Evolutionary conservation across 202 grass and related monocot genomes (phyloP).

Genomic region (Sporobolus alterniflorus): DNA sequence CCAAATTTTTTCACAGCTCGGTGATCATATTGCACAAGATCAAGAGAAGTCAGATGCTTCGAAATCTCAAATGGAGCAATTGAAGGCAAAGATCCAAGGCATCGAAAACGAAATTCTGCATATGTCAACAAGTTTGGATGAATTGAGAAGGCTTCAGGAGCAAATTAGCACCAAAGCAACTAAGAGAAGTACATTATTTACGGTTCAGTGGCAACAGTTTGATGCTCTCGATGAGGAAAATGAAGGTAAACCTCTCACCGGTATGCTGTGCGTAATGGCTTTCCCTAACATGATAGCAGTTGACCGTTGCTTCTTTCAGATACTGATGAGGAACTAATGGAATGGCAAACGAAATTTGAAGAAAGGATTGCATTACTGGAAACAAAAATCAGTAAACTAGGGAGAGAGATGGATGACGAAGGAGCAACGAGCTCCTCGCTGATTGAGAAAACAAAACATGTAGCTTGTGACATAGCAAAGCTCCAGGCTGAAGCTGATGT

Average conservation of each 20-base stretch:
- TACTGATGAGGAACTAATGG: constrained; percentile 93
- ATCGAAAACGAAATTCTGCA: constrained; percentile 57
- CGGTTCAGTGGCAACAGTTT: constrained; percentile 67
- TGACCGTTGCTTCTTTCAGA: constrained; percentile 58
- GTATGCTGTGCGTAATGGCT: constrained; percentile 14
- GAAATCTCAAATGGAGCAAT: constrained; percentile 88
- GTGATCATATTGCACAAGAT: constrained; percentile 91
- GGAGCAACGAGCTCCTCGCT: constrained; percentile 40
- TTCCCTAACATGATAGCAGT: constrained; percentile 7
- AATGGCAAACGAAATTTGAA: constrained; percentile 98
- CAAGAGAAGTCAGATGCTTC: constrained; percentile 86
- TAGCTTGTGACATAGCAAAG: constrained; percentile 72
- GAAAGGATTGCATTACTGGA: constrained; percentile 80
- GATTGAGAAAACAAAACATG: constrained; percentile 45
- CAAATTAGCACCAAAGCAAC: constrained; percentile 70
- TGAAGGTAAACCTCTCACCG: constrained; percentile 61
- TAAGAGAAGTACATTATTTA: constrained; percentile 79
- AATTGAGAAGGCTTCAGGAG: constrained; percentile 73
- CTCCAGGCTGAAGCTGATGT: constrained; percentile 95
- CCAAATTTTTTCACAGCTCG: constrained; percentile 58
- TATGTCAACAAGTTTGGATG: constrained; percentile 61
- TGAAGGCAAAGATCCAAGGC: constrained; percentile 64
- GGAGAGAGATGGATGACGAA: constrained; percentile 84
- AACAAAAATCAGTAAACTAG: constrained; percentile 82
- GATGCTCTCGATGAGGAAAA: constrained; percentile 91